Evolutionary conservation across 495 filamentous ascomycete genomes (phyloP), one percentile per base, ranked within the genome.

Genomic region (Sporormia fimetaria): DNA sequence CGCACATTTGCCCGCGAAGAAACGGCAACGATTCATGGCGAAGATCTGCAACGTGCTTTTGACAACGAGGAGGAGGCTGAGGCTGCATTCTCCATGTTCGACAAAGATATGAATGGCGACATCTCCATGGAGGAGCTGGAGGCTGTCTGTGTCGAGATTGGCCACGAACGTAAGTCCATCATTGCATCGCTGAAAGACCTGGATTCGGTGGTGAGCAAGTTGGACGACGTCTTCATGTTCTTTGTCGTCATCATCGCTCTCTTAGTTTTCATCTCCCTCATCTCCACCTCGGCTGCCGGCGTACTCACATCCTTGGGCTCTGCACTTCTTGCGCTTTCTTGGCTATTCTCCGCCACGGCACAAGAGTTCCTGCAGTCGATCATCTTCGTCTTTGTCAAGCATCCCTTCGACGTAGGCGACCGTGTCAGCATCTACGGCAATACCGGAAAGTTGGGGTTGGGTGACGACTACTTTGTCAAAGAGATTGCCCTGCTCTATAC

Each of bases 331-430:
- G 90, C 85, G 6, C 68, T 95, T 6, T 87, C 84, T 1, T 96
- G 90, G 88, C 65, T 95, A 18, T 82, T 96, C 54, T 80, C 83
- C 24, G 80, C 81, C 2, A 96, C 90, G 0, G 88, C 88, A 0
- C 87, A 94, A 56, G 90, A 95, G 52, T 94, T 95, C 48, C 70
- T 95, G 1, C 74, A 92, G 55, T 92, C 84, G 2, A 70, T 88
- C 49, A 80, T 94, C 47, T 96, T 96, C 54, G 87, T 96, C 44
- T 94, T 96, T 52, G 82, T 96, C 56, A 96, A 96, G 66, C 88
- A 96, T 58, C 88, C 88, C 3, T 96, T 95, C 51, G 90, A 96
- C 58, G 90, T 95, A 10, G 88, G 88, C 46, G 88, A 96, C 60
- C 76, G 88, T 38, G 84, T 96, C 2, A 83, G 82, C 14, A 71